These are phyloP conservation scores for Volvariella surrecta DNA, from an alignment of 1,284 basidiomycete genomes.

Conservation along the genomic window DNA sequence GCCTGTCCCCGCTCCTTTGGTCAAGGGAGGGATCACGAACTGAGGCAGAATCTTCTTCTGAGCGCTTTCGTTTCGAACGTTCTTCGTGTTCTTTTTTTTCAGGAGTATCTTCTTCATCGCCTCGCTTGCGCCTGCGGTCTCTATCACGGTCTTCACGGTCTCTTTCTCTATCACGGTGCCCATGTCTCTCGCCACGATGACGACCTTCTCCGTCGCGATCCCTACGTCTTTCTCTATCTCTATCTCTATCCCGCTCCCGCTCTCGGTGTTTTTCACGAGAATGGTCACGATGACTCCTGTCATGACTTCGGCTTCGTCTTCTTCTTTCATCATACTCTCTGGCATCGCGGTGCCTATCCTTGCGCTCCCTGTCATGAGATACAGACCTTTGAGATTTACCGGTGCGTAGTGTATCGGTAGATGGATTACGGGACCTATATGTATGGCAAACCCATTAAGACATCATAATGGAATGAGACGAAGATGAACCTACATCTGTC, in stretches of 20 bases:
- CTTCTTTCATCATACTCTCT: conserved; percentile 40
- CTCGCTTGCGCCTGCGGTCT: conserved; percentile 31
- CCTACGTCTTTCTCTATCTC: conserved; percentile 38
- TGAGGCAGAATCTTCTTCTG: conserved; percentile 39
- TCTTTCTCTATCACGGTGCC: conserved; percentile 29
- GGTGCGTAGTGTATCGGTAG: conserved; percentile 64
- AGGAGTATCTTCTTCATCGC: conserved; percentile 40
- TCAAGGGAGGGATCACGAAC: conserved; percentile 46
- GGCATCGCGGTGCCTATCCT: conserved; percentile 41
- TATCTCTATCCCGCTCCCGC: conserved; percentile 37
- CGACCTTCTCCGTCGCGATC: conserved; percentile 30
- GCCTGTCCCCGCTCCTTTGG: conserved; percentile 41
- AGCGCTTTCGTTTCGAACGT: conserved; percentile 46
- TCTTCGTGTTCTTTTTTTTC: conserved; percentile 38
- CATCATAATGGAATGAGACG: not conserved
- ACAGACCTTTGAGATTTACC: conserved; percentile 61
- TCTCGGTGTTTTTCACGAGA: conserved; percentile 44
- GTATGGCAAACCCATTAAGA: conserved; percentile 8
- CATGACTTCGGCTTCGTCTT: conserved; percentile 41
- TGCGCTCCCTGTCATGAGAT: conserved; percentile 49
- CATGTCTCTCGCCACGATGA: conserved; percentile 27
- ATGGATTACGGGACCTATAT: conserved; percentile 56
- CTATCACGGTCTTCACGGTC: conserved; percentile 29
- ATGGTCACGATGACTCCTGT: conserved; percentile 37
- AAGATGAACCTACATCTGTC: conserved; percentile 43